Evolutionary conservation across 805 yeast species (phyloP), one percentile per base, ranked within the genome.

Genomic region (Pichia insulana): DNA sequence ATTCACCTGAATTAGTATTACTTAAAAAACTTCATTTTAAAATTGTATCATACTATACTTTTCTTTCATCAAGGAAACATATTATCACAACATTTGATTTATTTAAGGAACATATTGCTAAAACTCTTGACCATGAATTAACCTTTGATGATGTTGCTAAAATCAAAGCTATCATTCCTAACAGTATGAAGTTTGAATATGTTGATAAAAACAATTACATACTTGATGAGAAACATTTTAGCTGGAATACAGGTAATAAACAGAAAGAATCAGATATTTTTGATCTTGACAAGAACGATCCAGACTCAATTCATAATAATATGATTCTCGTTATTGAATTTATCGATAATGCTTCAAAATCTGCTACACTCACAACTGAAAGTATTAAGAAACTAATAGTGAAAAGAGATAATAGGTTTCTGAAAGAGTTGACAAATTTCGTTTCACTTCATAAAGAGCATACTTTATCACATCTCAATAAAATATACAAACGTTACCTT

Each of bases 281-380:
- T 42, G 67, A 73, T 36, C 61, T 76, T 17, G 70, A 74, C 46
- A 61, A 65, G 35, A 63, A 62, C 3, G 53, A 47, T 13, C 62
- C 58, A 13, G 55, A 52, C 7, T 64, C 64, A 11, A 58, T 57
- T 12, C 56, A 52, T 5, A 58, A 67, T 0, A 67, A 70, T 17
- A 88, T 80, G 49, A 53, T 84, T 8, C 64, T 89, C 22, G 67
- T 85, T 1, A 83, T 89, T 55, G 89, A 83, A 49, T 85, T 89
- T 58, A 68, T 76, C 15, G 95, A 89, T 22, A 22, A 22, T 22
- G 25, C 25, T 22, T 22, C 25, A 22, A 22, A 22, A 22, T 22
- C 25, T 22, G 25, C 25, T 45, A 69, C 64, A 36, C 48, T 74
- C 15, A 62, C 76, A 0, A 69, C 75, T 2, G 76, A 71, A 3